Evolutionary conservation across 2,329 filamentous ascomycete species (phyloP), one percentile per base, ranked within the genome.

Genomic region (Ascochyta rabiei): DNA sequence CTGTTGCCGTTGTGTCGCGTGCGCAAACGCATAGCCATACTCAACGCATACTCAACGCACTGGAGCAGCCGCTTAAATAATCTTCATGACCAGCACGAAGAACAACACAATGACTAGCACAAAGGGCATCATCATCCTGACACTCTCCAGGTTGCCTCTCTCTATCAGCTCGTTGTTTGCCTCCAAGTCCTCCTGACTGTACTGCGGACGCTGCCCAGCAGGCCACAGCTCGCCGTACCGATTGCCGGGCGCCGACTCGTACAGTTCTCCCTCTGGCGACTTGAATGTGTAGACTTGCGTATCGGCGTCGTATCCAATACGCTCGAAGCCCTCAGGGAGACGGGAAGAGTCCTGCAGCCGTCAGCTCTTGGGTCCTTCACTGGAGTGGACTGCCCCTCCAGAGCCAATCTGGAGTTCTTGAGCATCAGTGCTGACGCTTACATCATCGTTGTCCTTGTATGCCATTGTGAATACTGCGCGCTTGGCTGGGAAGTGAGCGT

Each of bases 71-170:
- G 33, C 18, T 31, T 4, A 9, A 7, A 46, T 43, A 5, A 41
- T 57, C 30, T 60, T 58, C 41, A 75, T 68, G 38, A 86, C 62
- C 16, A 79, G 66, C 30, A 85, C 64, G 42, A 86, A 69, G 55
- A 79, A 81, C 15, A 84, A 62, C 4, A 82, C 74, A 48, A 84
- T 76, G 31, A 86, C 68, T 56, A 85, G 69, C 48, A 82, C 82
- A 70, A 85, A 86, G 65, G 85, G 85, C 64, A 86, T 75, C 59
- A 86, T 73, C n/a, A 78, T 76, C 26, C 83, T 77, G 79, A 83
- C 81, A 6, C 83, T 80, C 28, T 73, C 71, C 34, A 68, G 46
- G 42, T 74, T 60, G 57, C 59, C 48, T 15, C 50, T 53, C 42
- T 64, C 54, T 16, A 72, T 55, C 16, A 48, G 38, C 21, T 45